Conservation (phyloP, 2,329 filamentous ascomycete genomes). For the Exophiala xenobiotica region DNA sequence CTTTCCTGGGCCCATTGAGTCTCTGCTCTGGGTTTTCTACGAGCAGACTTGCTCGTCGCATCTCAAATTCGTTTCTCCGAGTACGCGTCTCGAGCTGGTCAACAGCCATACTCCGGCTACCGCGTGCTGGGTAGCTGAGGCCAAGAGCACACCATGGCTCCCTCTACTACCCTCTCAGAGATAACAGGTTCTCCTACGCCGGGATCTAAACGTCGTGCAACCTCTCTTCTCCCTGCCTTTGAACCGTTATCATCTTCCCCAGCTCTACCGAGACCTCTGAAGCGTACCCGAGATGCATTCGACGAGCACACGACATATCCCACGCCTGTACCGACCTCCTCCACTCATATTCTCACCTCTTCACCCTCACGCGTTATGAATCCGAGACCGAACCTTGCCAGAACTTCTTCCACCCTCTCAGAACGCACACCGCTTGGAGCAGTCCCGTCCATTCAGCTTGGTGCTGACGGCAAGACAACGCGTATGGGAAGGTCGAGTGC, state of each 20-base stretch:
- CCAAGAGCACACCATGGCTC: constrained; percentile 18
- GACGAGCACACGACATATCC: constrained; percentile 67
- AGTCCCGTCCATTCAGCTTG: constrained; percentile 78
- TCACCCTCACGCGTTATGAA: constrained; percentile 65
- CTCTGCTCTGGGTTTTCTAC: constrained; percentile 9
- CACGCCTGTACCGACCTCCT: constrained; percentile 90
- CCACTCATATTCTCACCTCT: constrained; percentile 84
- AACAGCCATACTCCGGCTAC: constrained; percentile 15
- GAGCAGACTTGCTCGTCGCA: constrained; percentile 7
- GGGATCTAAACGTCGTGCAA: constrained; percentile 48
- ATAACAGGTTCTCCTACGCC: constrained; percentile 32
- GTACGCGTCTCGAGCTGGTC: constrained; percentile 36
- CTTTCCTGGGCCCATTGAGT: not conserved
- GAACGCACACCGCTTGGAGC: constrained; percentile 81
- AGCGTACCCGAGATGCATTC: constrained; percentile 47
- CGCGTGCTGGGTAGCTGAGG: constrained; percentile 18
- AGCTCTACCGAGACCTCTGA: constrained; percentile 47
- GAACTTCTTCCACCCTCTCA: constrained; percentile 64
- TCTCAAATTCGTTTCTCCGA: constrained; percentile 36
- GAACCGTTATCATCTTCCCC: constrained; percentile 51
- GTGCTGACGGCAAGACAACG: constrained; percentile 75
- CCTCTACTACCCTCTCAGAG: constrained; percentile 21
- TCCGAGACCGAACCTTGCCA: constrained; percentile 56
- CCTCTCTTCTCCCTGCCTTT: constrained; percentile 49
- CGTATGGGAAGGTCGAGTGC: constrained; percentile 92